Conservation (phyloP, 352 stramenopile genomes). For the Phytophthora lateralis region DNA sequence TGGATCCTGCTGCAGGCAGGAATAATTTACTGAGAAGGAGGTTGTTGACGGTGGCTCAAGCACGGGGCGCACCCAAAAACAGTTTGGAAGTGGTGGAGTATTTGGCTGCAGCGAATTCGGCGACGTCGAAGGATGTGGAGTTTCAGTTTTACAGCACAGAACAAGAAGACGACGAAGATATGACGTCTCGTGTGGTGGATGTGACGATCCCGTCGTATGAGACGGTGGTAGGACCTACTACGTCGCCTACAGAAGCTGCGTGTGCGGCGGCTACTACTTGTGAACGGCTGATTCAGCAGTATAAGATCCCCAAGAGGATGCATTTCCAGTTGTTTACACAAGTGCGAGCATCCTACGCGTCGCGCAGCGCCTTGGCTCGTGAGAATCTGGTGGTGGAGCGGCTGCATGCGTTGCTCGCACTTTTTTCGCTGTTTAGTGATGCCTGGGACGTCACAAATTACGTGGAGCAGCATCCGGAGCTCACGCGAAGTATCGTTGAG, state of each 20-base stretch:
- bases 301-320: conserved; percentile 61
- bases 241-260: conserved; percentile 25
- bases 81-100: conserved; percentile 76
- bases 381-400: conserved; percentile 74
- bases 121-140: conserved; percentile 11
- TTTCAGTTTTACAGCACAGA: conserved; percentile 80
- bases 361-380: conserved; percentile 31
- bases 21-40: conserved; percentile 55
- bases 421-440: conserved; percentile 84
- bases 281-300: conserved; percentile 57
- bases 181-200: conserved; percentile 38
- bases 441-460: conserved; percentile 78
- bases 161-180: conserved; percentile 21
- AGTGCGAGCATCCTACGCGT: conserved; percentile 54
- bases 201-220: conserved; percentile 47
- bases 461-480: conserved; percentile 77
- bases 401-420: conserved; percentile 65
- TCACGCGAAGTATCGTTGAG: conserved; percentile 75
- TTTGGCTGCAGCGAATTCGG: conserved; percentile 29
- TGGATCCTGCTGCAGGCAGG: conserved; percentile 43
- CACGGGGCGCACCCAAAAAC: conserved; percentile 44
- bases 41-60: conserved; percentile 62
- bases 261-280: conserved; percentile 51
- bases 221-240: conserved; percentile 28
- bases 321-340: conserved; percentile 78